phyloP scores from a whole-genome alignment of 495 filamentous ascomycete genomes.

The Alectoria sarmentosa region DNA sequence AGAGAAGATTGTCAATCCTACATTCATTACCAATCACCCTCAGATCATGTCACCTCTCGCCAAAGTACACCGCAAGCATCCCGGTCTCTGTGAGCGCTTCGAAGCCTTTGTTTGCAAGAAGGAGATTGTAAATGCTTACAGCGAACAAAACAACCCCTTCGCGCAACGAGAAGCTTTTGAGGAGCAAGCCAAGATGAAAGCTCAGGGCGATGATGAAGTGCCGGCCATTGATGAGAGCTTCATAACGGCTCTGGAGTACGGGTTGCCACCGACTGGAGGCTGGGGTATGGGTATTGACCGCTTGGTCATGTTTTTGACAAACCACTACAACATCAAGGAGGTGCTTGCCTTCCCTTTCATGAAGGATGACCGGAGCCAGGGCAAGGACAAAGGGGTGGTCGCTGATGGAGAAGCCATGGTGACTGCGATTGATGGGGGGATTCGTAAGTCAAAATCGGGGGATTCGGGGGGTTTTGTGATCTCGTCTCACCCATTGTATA shows the following conservation, averaged over 20 bases:
- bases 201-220: slow-evolving; percentile 92
- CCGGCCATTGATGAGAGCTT: slow-evolving; percentile 95
- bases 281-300: slow-evolving; percentile 98
- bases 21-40: slow-evolving; percentile 90
- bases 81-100: slow-evolving; percentile 91
- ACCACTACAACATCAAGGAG: slow-evolving; percentile 94
- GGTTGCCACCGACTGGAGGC: slow-evolving; percentile 87
- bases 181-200: slow-evolving; percentile 94
- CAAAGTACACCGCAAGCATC: slow-evolving; percentile 78
- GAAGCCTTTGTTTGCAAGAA: slow-evolving; percentile 98
- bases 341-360: slow-evolving; percentile 89
- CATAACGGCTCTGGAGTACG: slow-evolving; percentile 76
- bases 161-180: slow-evolving; percentile 92
- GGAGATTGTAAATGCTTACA: slow-evolving; percentile 95
- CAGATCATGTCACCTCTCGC: slow-evolving; percentile 97
- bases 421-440: slow-evolving; percentile 60
- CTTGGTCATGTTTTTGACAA: slow-evolving; percentile 93
- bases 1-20: slow-evolving; percentile 87
- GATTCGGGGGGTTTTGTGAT: slow-evolving; percentile 5
- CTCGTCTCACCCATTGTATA: slow-evolving; percentile 25
- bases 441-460: slow-evolving; percentile 45
- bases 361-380: slow-evolving; percentile 57
- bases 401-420: slow-evolving; percentile 60
- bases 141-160: slow-evolving; percentile 95
- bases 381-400: slow-evolving; percentile 47